Evolutionary conservation across 164 flowering plant genomes (phyloP).

Genomic region (Umbellularia californica): DNA sequence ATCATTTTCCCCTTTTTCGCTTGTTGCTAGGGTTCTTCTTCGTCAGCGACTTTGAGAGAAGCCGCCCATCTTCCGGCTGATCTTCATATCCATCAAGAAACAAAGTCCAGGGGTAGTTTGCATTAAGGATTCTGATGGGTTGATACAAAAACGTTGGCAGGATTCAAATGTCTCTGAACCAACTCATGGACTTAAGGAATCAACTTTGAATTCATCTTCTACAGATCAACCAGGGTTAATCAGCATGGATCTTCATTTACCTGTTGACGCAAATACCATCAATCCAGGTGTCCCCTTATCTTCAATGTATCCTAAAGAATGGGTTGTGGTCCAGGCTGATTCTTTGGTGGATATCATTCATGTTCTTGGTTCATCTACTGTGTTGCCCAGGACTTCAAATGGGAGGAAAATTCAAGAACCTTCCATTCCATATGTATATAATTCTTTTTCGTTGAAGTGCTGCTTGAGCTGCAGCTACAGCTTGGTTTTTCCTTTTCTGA

Average conservation of each 20-base stretch:
- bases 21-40: too few relatives aligned
- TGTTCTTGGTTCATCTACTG: conserved; percentile 10
- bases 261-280: conserved; percentile 9
- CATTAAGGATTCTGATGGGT: conserved; percentile 17
- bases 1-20: too few relatives aligned
- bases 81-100: too few relatives aligned
- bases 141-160: conserved; percentile 14
- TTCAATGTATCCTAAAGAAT: conserved; percentile 25
- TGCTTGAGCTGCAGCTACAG: too few relatives aligned
- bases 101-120: too few relatives aligned
- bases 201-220: conserved; percentile 5
- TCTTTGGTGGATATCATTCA: conserved; percentile 8
- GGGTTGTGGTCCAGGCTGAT: conserved; percentile 15
- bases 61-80: too few relatives aligned
- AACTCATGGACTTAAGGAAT: neutral
- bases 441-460: too few relatives aligned
- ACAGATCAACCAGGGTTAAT: conserved; percentile 2
- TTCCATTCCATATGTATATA: conserved; percentile 11
- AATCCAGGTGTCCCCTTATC: conserved; percentile 14
- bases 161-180: neutral
- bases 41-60: too few relatives aligned
- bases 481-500: too few relatives aligned
- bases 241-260: conserved; percentile 1
- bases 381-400: conserved; percentile 12
- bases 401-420: conserved; percentile 19